Conservation (phyloP, 345 rosid species). For the Ceriops tagal region DNA sequence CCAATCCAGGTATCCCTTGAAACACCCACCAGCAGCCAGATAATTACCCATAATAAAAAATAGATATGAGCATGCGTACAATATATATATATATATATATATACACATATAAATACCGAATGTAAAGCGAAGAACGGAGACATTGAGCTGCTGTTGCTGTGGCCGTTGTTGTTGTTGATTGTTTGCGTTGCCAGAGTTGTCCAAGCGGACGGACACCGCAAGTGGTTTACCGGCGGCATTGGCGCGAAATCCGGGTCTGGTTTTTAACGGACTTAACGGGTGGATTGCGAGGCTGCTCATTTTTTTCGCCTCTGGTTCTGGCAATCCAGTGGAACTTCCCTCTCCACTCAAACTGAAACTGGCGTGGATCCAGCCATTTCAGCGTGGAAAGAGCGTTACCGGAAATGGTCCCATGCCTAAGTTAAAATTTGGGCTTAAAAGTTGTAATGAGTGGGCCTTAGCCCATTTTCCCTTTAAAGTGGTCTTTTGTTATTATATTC, state of each 20-base stretch:
- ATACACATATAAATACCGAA: conserved; percentile 36
- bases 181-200: conserved; percentile 30
- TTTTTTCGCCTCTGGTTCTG: background rate
- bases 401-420: too few species aligned
- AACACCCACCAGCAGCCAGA: background rate
- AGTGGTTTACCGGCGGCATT: conserved; percentile 16
- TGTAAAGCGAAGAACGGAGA: conserved; percentile 91
- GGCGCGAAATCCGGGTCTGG: conserved; percentile 25
- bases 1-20: conserved; percentile 76
- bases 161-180: conserved; percentile 47
- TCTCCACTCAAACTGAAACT: too few species aligned
- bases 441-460: too few species aligned
- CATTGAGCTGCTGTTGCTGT: conserved; percentile 53
- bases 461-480: too few species aligned
- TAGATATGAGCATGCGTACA: background rate
- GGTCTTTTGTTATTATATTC: too few species aligned
- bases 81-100: background rate
- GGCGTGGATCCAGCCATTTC: too few species aligned
- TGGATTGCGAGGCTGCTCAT: conserved; percentile 21
- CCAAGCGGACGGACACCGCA: conserved; percentile 33
- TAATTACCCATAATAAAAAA: too few species aligned
- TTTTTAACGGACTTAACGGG: conserved; percentile 28
- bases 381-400: too few species aligned
- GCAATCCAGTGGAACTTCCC: background rate
- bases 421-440: too few species aligned